These are phyloP conservation scores for Scedosporium apiospermum DNA, from an alignment of 2,329 filamentous ascomycete species.

Conservation along the genomic window DNA sequence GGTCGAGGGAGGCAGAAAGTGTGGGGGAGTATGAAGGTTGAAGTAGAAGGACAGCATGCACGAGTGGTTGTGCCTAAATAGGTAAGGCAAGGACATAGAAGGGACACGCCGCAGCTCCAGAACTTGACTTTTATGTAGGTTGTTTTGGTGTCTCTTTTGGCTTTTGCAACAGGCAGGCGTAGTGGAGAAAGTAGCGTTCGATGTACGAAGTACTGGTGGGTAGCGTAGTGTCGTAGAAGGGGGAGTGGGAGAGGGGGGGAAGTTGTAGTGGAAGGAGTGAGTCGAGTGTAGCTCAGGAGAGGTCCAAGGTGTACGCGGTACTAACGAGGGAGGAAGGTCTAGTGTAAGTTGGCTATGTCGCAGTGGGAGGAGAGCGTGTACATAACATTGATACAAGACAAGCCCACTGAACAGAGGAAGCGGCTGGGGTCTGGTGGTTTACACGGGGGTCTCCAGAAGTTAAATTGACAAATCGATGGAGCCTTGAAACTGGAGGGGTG, in stretches of 20 bases:
- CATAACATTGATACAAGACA: no score
- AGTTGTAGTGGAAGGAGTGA: neutral
- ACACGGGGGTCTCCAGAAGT: no score
- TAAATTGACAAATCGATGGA: neutral
- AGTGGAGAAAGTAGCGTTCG: neutral
- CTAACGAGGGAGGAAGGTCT: no score
- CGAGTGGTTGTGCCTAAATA: conserved; percentile 5
- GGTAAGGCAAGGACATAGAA: neutral
- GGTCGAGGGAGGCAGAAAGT: neutral
- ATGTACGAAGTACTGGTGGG: neutral
- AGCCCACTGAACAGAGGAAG: no score
- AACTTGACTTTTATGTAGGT: neutral
- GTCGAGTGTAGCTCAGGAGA: no score
- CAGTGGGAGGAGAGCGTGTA: no score
- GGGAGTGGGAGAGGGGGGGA: neutral
- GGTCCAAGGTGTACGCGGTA: no score
- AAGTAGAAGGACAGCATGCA: neutral
- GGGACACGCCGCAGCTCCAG: neutral
- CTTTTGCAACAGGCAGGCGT: neutral
- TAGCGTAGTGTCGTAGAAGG: neutral
- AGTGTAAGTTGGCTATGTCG: no score
- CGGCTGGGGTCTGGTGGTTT: no score
- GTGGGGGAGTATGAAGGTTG: neutral
- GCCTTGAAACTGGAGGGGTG: neutral
- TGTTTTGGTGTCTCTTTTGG: conserved; percentile 2